Evolutionary conservation across 805 yeast species (phyloP), one percentile per base, ranked within the genome.

Genomic region (Saturnispora bothae): DNA sequence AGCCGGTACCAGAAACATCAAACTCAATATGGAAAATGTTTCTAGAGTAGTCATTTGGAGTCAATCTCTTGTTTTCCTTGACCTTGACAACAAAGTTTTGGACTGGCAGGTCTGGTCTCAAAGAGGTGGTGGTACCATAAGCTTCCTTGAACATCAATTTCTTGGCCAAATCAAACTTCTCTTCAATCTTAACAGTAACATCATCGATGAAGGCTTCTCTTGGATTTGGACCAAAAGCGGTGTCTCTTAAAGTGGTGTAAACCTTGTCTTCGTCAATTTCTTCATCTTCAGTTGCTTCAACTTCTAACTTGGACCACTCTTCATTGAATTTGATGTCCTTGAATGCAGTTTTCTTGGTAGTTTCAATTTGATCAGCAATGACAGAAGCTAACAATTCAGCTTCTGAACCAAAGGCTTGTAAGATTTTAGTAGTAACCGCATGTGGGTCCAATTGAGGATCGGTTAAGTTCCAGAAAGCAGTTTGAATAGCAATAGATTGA

Each of bases 1-100:
- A 68, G 19, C 94, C 96, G 27, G 96, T 86, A 38, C 94, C 94
- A 33, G 86, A 62, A 54, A 79, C 73, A 57, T 89, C 97, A 49
- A 89, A 85, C 64, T 89, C 97, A 49, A 89, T 81, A 56, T 89
- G 95, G 84, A 89, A 89, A 51, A 89, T 88, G 63, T 89, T 83
- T 66, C 97, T 83, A 45, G 83, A 84, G 61, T 89, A 89, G 51
- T 83, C 88, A 27, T 52, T 54, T 5, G 97, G 96, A 15, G 97
- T 89, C 45, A 89, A 80, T 52, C 97, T 76, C 65, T 77, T 80
- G 68, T 88, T 88, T 56, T 83, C 92, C 60, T 85, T 81, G 38
- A 89, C 96, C 59, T 80, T 84, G 40, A 86, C 94, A 36, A 86
- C 71, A 53, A 77, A 86, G 64, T 83, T 86, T 56, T 79, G 68